Conservation (phyloP, 78 protist species). For the Protostelium mycophagum region DNA sequence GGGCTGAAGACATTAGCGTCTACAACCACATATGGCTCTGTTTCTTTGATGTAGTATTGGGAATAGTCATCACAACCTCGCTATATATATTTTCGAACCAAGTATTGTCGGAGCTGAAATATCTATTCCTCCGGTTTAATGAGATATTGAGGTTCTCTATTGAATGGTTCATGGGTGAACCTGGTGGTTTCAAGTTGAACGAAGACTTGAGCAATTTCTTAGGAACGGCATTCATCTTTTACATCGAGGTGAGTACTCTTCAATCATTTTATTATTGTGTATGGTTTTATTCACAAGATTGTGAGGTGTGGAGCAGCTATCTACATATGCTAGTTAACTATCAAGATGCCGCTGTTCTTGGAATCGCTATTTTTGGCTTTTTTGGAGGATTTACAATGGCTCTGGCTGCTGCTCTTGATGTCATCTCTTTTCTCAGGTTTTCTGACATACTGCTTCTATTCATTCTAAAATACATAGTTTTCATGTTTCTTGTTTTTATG, state of each 20-base stretch:
- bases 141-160: constrained; percentile 27
- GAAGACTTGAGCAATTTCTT: constrained; percentile 54
- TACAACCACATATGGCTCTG: neutral
- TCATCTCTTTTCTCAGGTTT: constrained; percentile 49
- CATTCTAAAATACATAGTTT: no score
- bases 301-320: constrained; percentile 21
- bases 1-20: neutral
- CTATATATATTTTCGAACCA: neutral
- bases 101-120: neutral
- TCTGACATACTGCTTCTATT: no score
- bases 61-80: neutral
- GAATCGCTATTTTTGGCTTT: constrained; percentile 37
- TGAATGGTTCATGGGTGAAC: constrained; percentile 72
- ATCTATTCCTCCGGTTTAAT: neutral
- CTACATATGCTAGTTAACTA: constrained; percentile 10
- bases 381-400: constrained; percentile 37
- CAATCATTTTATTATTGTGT: neutral
- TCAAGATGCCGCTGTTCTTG: constrained; percentile 16
- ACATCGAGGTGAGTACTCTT: constrained; percentile 45
- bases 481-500: constrained; percentile 52
- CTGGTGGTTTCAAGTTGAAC: constrained; percentile 73
- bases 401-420: constrained; percentile 36
- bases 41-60: neutral
- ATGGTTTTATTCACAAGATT: neutral
- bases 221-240: constrained; percentile 31